Base-by-base conservation (phyloP, 768 basidiomycete species). In the Auriscalpium microsporum region DNA sequence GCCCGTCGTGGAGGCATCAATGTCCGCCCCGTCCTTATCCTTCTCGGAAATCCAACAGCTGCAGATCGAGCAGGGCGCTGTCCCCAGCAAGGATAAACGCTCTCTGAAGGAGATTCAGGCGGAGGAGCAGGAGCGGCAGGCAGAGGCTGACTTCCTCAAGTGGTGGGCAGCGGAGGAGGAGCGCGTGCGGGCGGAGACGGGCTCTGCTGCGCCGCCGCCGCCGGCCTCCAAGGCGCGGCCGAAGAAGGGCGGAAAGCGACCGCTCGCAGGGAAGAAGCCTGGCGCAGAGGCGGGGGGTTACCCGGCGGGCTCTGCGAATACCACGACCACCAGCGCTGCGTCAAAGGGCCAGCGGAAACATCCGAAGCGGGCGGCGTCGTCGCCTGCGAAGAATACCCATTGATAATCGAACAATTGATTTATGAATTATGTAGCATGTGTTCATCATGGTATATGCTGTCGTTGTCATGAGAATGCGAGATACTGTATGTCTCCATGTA, bases 151-250 rank as follows among this genome's bases (percentile, higher is more conserved):
- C 57, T 97, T 96, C 66, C 67, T 94, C 67, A 78, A 73, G 62
- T 96, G 94, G 94, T 96, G 93, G 91, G 74, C 81, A 1, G 83
- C 77, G 8, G 94, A 95, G 68, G 90, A 92, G 67, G 82, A 80
- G 63, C 75, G 87, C 14, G 67, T 89, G n/a, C 76, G 71, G 59
- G 59, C 72, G 36, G 84, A 87, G 67, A 72, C 73, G 52, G 53
- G 48, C 40, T 62, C 56, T 3, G 51, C 53, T 7, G 47, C 45
- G 14, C 51, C 40, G 17, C 48, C 56, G 0, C 8, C 53, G 45
- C 4, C 38, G 44, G 40, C 40, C 14, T 42, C 40, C 8, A 42
- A 42, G 40, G 17, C 13, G 40, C 13, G 14, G 13, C 13, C 14
- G 3, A 42, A 42, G 40, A 42, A 42, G 28, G 28, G 28, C 28